These are phyloP conservation scores for Leptodermis oblonga DNA, from an alignment of 257 asterid species.

Conservation along the genomic window DNA sequence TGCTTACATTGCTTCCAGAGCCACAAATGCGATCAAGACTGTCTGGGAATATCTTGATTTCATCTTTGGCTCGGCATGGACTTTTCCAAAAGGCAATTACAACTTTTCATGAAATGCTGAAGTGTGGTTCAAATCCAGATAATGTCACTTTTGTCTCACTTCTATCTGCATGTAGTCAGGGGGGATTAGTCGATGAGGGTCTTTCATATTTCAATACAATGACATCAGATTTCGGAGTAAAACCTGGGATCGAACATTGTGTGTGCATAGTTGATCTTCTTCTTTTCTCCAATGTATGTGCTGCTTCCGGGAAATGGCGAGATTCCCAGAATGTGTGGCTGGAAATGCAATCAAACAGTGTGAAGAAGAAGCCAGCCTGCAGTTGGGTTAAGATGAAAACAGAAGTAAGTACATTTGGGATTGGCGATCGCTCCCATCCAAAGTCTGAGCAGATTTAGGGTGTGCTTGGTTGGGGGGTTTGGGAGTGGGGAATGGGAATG, in stretches of 20 bases:
- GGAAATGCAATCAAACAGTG: slow-evolving; percentile 55
- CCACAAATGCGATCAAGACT: slow-evolving; percentile 47
- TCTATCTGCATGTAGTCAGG: slow-evolving; percentile 87
- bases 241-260: slow-evolving; percentile 70
- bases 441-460: slow-evolving; percentile 42
- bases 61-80: slow-evolving; percentile 77
- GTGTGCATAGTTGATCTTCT: slow-evolving; percentile 84
- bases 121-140: slow-evolving; percentile 50
- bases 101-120: slow-evolving; percentile 61
- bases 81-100: slow-evolving; percentile 47
- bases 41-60: slow-evolving; percentile 72
- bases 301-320: slow-evolving; percentile 83
- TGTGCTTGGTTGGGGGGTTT: no score
- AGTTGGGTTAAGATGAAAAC: slow-evolving; percentile 71
- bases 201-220: slow-evolving; percentile 56
- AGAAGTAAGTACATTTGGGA: slow-evolving; percentile 53
- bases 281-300: no score
- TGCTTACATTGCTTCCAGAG: slow-evolving; percentile 56
- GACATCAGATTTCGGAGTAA: slow-evolving; percentile 56
- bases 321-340: slow-evolving; percentile 56
- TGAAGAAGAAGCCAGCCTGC: slow-evolving; percentile 66
- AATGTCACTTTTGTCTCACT: slow-evolving; percentile 89
- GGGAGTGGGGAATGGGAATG: no score
- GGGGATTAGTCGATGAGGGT: slow-evolving; percentile 82
- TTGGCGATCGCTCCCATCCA: slow-evolving; percentile 58